Base-by-base conservation (phyloP, 2,329 filamentous ascomycete genomes). In the Fusarium annulatum region DNA sequence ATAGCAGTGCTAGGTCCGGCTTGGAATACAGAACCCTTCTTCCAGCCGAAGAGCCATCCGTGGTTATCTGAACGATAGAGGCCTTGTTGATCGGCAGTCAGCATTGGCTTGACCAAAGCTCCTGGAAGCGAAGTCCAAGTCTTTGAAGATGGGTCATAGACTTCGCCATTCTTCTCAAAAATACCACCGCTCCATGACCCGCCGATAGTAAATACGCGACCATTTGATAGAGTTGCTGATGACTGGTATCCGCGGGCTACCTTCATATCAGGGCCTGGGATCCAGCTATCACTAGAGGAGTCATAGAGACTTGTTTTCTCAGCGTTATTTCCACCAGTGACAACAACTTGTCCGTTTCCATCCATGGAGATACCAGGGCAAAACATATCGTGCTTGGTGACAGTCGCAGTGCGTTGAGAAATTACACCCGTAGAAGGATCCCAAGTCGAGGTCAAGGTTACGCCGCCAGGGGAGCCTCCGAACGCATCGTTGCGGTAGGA, bases 331-430 rank as follows among this genome's bases (percentile, higher is more conserved):
- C 89, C 89, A 10, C 89, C 89, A 1, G 85, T 87, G 11, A 91
- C 84, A 4, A 90, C 75, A 12, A 89, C 82, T 14, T 83, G 80
- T 1, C 88, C 88, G 12, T 84, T 79, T 21, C 82, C 83, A 62
- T 87, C 85, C 18, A 86, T 78, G 2, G 84, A 86, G 23, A 89
- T 86, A 5, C 88, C 88, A 0, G 88, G 87, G 73, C 88, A 89
- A 71, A 88, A 89, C 87, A 88, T 89, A 73, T 88, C 86, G 71
- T 88, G 86, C 8, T 82, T 73, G 1, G 85, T 88, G 65, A 86
- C 77, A 48, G 80, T 77, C 12, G 84, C 39, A 30, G 64, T 61
- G 21, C 62, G 70, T 21, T 68, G 46, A 3, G 62, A 45, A 15
- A 74, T 59, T 8, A 60, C 21, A 4, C 61, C 55, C 0, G 18